These are phyloP conservation scores for Clonostachys rhizophaga DNA, from an alignment of 2,329 filamentous ascomycete species.

Conservation along the genomic window DNA sequence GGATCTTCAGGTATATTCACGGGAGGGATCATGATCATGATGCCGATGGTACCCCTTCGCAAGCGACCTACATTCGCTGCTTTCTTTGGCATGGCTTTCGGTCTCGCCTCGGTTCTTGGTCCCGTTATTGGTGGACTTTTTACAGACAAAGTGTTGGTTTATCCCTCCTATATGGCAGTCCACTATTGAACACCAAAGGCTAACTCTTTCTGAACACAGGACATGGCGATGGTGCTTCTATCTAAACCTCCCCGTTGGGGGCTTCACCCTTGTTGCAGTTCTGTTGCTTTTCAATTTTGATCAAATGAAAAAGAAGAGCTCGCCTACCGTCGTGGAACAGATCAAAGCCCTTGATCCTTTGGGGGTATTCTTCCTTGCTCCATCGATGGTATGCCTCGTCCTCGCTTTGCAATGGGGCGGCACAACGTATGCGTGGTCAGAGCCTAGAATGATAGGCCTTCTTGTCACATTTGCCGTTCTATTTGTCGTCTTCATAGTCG, in stretches of 20 bases:
- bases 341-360: slow-evolving; percentile 12
- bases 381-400: slow-evolving; percentile 26
- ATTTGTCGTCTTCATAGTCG: slow-evolving; percentile 27
- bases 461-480: slow-evolving; percentile 32
- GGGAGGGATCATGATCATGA: slow-evolving; percentile 40
- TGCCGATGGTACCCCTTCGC: neutral
- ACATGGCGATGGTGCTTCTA: slow-evolving; percentile 21
- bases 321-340: slow-evolving; percentile 18
- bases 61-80: slow-evolving; percentile 19
- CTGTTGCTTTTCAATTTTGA: slow-evolving; percentile 26
- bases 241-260: slow-evolving; percentile 22
- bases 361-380: slow-evolving; percentile 5
- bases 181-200: neutral
- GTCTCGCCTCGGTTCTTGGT: slow-evolving; percentile 39
- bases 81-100: slow-evolving; percentile 37
- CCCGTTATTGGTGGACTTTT: slow-evolving; percentile 44
- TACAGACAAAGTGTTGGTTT: slow-evolving; percentile 29
- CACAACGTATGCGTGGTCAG: slow-evolving; percentile 15
- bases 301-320: slow-evolving; percentile 22
- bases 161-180: slow-evolving; percentile 5
- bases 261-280: slow-evolving; percentile 9
- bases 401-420: slow-evolving; percentile 38
- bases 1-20: slow-evolving; percentile 36
- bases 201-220: slow-evolving; percentile 20
- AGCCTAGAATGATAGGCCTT: slow-evolving; percentile 28